Conservation (phyloP, 2,329 filamentous ascomycete genomes). For the Venturia pyrina region DNA sequence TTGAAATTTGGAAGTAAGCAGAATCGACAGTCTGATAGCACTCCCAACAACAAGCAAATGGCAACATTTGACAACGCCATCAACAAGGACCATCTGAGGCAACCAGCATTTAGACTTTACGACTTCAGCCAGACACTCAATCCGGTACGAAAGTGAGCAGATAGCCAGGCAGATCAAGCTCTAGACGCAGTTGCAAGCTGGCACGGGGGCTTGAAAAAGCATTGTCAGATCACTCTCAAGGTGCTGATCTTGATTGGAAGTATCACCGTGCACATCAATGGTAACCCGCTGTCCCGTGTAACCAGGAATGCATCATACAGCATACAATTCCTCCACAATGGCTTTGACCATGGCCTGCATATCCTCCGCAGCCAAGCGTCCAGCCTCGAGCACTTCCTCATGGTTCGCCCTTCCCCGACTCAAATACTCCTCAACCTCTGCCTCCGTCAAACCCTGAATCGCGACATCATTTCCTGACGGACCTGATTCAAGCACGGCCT, state of each 20-base stretch:
- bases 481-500: constrained; percentile 48
- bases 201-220: neutral
- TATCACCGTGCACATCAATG: neutral
- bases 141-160: neutral
- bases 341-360: constrained; percentile 40
- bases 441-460: constrained; percentile 39
- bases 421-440: constrained; percentile 45
- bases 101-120: neutral
- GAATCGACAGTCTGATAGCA: neutral
- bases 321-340: neutral
- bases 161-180: neutral
- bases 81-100: no score
- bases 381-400: constrained; percentile 54
- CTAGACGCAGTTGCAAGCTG: neutral
- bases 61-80: no score
- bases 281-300: neutral
- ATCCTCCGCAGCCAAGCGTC: constrained; percentile 48
- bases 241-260: neutral
- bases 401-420: constrained; percentile 53
- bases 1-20: neutral
- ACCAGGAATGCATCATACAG: neutral
- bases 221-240: neutral
- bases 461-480: constrained; percentile 47
- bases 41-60: no score
- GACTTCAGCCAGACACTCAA: neutral